phyloP scores from a whole-genome alignment of 1,139 yeast genomes.

The Hanseniaspora uvarum region DNA sequence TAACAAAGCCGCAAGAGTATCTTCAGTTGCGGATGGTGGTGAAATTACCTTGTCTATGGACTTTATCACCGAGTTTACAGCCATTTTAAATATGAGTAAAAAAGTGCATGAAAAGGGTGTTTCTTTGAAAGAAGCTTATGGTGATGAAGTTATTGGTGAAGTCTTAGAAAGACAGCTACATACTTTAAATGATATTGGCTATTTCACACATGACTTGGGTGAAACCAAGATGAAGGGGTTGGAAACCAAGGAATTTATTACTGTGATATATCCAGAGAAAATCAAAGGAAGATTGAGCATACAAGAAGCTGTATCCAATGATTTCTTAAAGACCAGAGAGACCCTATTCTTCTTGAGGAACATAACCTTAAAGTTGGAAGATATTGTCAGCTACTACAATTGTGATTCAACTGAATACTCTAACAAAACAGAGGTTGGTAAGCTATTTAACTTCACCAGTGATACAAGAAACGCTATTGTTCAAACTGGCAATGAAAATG shows the following conservation, averaged over 20 bases:
- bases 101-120: slow-evolving; percentile 31
- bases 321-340: slow-evolving; percentile 25
- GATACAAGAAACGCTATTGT: slow-evolving; percentile 11
- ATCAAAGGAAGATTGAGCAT: slow-evolving; percentile 45
- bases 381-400: slow-evolving; percentile 24
- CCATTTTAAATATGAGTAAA: slow-evolving; percentile 46
- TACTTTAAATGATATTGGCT: slow-evolving; percentile 59
- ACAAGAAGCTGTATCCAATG: slow-evolving; percentile 24
- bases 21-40: slow-evolving; percentile 97
- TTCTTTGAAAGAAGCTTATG: slow-evolving; percentile 49
- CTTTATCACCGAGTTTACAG: slow-evolving; percentile 59
- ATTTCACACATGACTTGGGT: slow-evolving; percentile 62
- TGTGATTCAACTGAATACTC: slow-evolving; percentile 20
- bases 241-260: slow-evolving; percentile 83
- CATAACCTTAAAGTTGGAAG: slow-evolving; percentile 25
- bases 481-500: slow-evolving; percentile 22
- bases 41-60: slow-evolving; percentile 82
- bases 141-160: slow-evolving; percentile 51
- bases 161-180: slow-evolving; percentile 58
- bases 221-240: slow-evolving; percentile 86
- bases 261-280: slow-evolving; percentile 63
- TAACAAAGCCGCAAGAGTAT: slow-evolving; percentile 83
- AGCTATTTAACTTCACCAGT: slow-evolving; percentile 13
- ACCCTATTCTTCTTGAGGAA: slow-evolving; percentile 25
- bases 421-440: background rate